Evolutionary conservation across 2,329 filamentous ascomycete genomes (phyloP).

Genomic region (Claviceps monticola): DNA sequence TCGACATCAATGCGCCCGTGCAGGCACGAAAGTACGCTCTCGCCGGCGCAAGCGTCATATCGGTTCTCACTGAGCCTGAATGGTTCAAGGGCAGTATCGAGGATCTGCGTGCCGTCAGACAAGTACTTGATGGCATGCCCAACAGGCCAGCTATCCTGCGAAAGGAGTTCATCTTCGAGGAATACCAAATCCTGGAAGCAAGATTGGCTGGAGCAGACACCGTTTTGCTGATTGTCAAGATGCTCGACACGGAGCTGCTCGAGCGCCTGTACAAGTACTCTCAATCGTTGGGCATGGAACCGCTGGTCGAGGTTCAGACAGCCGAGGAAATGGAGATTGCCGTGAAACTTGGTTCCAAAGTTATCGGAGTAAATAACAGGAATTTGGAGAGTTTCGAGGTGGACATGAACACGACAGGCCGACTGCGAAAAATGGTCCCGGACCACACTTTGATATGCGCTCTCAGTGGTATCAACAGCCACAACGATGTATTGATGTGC

Average conservation of each 20-base stretch:
- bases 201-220: constrained; percentile 88
- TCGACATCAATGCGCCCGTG: constrained; percentile 73
- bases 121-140: constrained; percentile 79
- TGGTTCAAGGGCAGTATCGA: constrained; percentile 99
- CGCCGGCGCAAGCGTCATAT: constrained; percentile 91
- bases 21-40: constrained; percentile 87
- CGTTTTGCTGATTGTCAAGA: constrained; percentile 92
- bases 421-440: constrained; percentile 75
- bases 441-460: constrained; percentile 81
- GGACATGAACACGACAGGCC: constrained; percentile 80
- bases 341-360: constrained; percentile 72
- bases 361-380: constrained; percentile 94
- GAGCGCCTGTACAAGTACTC: constrained; percentile 79
- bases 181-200: constrained; percentile 95
- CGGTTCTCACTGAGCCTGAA: constrained; percentile 93
- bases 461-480: constrained; percentile 80
- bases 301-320: constrained; percentile 91
- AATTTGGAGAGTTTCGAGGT: constrained; percentile 96
- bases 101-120: constrained; percentile 73
- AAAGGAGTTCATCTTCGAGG: constrained; percentile 96
- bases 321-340: constrained; percentile 84
- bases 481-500: constrained; percentile 79
- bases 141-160: constrained; percentile 84
- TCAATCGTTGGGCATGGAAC: constrained; percentile 85
- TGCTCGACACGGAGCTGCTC: constrained; percentile 67